phyloP scores from a whole-genome alignment of 306 rosid genomes.

The Begonia fuchsioides region DNA sequence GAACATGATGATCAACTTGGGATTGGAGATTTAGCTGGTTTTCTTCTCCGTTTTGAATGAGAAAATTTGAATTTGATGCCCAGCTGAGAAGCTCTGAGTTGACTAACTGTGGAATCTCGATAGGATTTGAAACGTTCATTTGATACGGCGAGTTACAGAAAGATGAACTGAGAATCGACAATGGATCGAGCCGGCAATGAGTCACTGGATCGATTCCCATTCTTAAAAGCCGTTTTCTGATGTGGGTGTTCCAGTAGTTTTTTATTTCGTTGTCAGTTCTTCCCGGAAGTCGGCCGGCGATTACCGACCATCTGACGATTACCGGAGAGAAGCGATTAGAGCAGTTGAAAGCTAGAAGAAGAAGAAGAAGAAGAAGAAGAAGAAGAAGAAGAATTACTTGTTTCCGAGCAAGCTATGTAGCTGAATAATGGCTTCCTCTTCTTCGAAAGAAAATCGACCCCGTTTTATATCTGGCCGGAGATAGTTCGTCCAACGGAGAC shows the following conservation, averaged over 20 bases:
- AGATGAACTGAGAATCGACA: conserved; percentile 44
- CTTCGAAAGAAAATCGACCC: conserved; percentile 79
- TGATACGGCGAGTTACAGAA: conserved; percentile 41
- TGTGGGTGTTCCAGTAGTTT: conserved; percentile 94
- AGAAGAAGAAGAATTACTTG: conserved; percentile 29
- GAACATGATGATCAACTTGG: too few relatives aligned
- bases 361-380: not conserved
- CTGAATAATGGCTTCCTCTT: conserved; percentile 87
- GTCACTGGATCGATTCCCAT: conserved; percentile 98
- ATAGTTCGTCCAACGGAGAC: conserved; percentile 95
- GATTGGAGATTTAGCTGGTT: not conserved
- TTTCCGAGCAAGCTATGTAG: conserved; percentile 80
- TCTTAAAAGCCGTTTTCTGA: conserved; percentile 67
- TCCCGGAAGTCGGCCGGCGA: conserved; percentile 82
- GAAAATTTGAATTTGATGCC: conserved; percentile 28
- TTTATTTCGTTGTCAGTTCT: conserved; percentile 93
- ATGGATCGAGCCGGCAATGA: conserved; percentile 61
- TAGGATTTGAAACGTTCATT: conserved; percentile 28
- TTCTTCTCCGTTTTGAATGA: conserved; percentile 15
- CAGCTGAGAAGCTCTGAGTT: conserved; percentile 55
- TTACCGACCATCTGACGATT: conserved; percentile 64
- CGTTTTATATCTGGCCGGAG: conserved; percentile 88
- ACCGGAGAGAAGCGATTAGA: too few relatives aligned
- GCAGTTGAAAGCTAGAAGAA: not conserved
- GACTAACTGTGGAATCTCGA: conserved; percentile 28